Evolutionary conservation across 2,329 filamentous ascomycete species (phyloP).

Genomic region (Exutisphaerella laricina): DNA sequence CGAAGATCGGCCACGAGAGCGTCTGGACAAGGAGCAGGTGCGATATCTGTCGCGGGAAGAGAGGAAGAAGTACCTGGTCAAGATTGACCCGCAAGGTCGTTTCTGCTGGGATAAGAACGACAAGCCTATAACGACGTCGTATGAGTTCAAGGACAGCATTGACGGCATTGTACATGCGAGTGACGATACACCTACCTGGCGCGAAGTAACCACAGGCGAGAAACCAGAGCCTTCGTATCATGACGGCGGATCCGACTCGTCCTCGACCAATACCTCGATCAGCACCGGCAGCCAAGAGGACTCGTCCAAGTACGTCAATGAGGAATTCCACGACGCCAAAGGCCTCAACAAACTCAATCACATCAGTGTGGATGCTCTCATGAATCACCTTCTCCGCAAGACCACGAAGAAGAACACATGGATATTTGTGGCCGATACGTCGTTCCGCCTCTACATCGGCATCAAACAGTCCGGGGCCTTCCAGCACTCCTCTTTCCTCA

Average conservation of each 20-base stretch:
- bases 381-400: slow-evolving; percentile 73
- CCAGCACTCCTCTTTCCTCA: slow-evolving; percentile 84
- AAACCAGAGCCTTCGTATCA: slow-evolving; percentile 19
- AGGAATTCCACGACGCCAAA: slow-evolving; percentile 56
- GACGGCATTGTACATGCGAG: slow-evolving; percentile 51
- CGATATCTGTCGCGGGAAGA: slow-evolving; percentile 81
- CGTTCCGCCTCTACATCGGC: slow-evolving; percentile 78
- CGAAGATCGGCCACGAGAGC: slow-evolving; percentile 64
- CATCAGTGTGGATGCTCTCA: slow-evolving; percentile 64
- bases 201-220: slow-evolving; percentile 33
- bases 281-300: slow-evolving; percentile 54
- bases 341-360: slow-evolving; percentile 59
- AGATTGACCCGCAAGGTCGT: slow-evolving; percentile 65
- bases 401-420: slow-evolving; percentile 82
- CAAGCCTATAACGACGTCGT: slow-evolving; percentile 67
- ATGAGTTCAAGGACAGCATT: slow-evolving; percentile 71
- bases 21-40: slow-evolving; percentile 71
- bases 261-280: slow-evolving; percentile 33
- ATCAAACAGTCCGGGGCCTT: slow-evolving; percentile 87
- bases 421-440: slow-evolving; percentile 89
- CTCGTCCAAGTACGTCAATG: slow-evolving; percentile 59
- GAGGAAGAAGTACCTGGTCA: slow-evolving; percentile 71
- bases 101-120: slow-evolving; percentile 87
- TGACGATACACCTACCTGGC: slow-evolving; percentile 41
- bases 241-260: slow-evolving; percentile 17